Percentiles rank a stretch among this genome's conserved stretches.
Evolutionary conservation across 2,329 filamentous ascomycete genomes (phyloP).

Genomic region (Fusarium concolor): DNA sequence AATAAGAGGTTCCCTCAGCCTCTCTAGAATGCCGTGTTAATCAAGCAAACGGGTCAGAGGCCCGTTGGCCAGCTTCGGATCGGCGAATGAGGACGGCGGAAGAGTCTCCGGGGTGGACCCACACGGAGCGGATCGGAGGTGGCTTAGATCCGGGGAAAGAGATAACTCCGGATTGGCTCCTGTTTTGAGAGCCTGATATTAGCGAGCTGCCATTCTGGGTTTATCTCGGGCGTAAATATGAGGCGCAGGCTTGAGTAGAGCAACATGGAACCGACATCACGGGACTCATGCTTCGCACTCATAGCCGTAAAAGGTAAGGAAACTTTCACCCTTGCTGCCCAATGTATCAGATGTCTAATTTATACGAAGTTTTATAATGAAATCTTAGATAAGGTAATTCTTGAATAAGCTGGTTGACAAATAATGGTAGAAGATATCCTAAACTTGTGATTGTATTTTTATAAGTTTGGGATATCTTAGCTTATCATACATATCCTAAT

Average conservation of each 20-base stretch:
- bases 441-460: too few species aligned
- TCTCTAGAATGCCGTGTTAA: conserved; percentile 20
- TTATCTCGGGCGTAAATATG: conserved; percentile 32
- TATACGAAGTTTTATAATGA: neutral
- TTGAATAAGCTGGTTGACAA: neutral
- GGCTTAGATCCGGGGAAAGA: conserved; percentile 40
- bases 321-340: conserved; percentile 11
- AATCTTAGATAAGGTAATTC: neutral
- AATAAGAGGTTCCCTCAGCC: conserved; percentile 1
- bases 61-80: conserved; percentile 8
- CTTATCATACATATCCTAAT: too few species aligned
- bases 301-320: conserved; percentile 6
- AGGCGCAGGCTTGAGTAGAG: conserved; percentile 23
- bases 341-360: neutral
- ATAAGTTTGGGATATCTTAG: too few species aligned
- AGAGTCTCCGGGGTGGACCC: conserved; percentile 25
- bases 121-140: conserved; percentile 36
- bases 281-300: conserved; percentile 25
- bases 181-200: neutral
- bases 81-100: conserved; percentile 35
- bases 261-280: conserved; percentile 19
- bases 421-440: neutral
- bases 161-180: conserved; percentile 1
- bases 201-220: conserved; percentile 33
- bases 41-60: conserved; percentile 10